phyloP scores from a whole-genome alignment of 2,329 filamentous ascomycete species.

The Alternaria solani region DNA sequence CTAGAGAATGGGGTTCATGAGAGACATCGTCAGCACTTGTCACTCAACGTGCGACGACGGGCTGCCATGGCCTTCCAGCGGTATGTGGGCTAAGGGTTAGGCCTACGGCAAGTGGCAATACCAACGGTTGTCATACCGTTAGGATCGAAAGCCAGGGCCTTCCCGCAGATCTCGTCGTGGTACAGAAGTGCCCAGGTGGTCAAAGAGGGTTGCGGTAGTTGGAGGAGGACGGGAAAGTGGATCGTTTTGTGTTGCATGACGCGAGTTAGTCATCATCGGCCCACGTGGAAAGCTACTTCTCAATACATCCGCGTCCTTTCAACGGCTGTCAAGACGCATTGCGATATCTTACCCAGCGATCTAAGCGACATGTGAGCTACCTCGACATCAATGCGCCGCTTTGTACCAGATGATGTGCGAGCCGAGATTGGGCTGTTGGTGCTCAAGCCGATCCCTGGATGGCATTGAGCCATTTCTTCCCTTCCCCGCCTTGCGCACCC shows the following conservation, averaged over 20 bases:
- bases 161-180: slow-evolving; percentile 25
- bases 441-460: neutral
- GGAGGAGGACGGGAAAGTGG: slow-evolving; percentile 29
- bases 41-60: slow-evolving; percentile 18
- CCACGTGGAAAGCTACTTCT: slow-evolving; percentile 31
- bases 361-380: neutral
- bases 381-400: neutral
- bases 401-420: neutral
- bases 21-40: slow-evolving; percentile 13
- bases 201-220: slow-evolving; percentile 30
- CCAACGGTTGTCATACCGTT: slow-evolving; percentile 36
- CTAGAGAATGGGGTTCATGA: slow-evolving; percentile 10
- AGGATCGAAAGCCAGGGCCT: slow-evolving; percentile 24
- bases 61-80: slow-evolving; percentile 24
- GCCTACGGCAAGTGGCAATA: slow-evolving; percentile 26
- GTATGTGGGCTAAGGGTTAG: slow-evolving; percentile 23
- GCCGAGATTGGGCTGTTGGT: neutral
- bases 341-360: neutral
- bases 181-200: slow-evolving; percentile 28
- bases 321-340: slow-evolving; percentile 16
- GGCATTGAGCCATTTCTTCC: slow-evolving; percentile 1
- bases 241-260: slow-evolving; percentile 20
- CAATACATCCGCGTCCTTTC: slow-evolving; percentile 6
- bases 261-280: slow-evolving; percentile 15
- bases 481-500: slow-evolving; percentile 18